Percentiles rank a stretch among this genome's conserved stretches.
phyloP scores from a whole-genome alignment of 163 green algal species.

The Trebouxia gelatinosa region DNA sequence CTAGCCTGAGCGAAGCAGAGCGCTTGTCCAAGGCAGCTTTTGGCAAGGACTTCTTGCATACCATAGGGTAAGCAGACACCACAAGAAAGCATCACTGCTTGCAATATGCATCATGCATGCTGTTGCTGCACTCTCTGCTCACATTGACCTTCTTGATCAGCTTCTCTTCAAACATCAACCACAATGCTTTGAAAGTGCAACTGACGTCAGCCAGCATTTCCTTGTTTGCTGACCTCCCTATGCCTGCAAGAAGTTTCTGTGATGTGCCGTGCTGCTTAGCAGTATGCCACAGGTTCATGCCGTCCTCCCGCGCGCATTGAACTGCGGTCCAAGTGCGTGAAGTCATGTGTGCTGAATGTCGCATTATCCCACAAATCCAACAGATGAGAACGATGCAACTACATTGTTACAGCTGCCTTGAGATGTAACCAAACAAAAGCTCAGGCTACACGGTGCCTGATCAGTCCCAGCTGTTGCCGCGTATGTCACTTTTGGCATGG shows the following conservation, averaged over 20 bases:
- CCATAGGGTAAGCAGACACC: slow-evolving; percentile 39
- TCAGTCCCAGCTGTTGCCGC: neutral
- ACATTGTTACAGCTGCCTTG: too few species aligned
- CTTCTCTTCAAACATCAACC: neutral
- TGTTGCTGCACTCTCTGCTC: neutral
- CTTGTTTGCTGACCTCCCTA: neutral
- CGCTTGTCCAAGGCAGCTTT: slow-evolving; percentile 42
- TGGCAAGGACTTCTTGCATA: slow-evolving; percentile 52
- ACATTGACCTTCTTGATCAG: neutral
- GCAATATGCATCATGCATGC: neutral
- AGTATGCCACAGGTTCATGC: too few species aligned
- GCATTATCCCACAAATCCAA: too few species aligned
- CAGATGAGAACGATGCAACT: too few species aligned
- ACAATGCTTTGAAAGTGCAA: neutral
- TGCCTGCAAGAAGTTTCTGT: too few species aligned
- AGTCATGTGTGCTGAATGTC: too few species aligned
- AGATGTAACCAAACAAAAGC: too few species aligned
- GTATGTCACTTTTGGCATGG: neutral
- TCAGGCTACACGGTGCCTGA: neutral
- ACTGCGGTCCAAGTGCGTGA: too few species aligned
- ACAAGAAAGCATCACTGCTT: neutral
- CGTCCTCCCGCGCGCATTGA: too few species aligned
- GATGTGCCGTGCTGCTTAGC: too few species aligned
- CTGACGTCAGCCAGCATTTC: neutral
- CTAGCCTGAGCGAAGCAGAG: slow-evolving; percentile 33